Percentiles rank a stretch among this genome's conserved stretches.
Evolutionary conservation across 805 yeast species (phyloP).

Genomic region (Wickerhamomyces chaumierensis): DNA sequence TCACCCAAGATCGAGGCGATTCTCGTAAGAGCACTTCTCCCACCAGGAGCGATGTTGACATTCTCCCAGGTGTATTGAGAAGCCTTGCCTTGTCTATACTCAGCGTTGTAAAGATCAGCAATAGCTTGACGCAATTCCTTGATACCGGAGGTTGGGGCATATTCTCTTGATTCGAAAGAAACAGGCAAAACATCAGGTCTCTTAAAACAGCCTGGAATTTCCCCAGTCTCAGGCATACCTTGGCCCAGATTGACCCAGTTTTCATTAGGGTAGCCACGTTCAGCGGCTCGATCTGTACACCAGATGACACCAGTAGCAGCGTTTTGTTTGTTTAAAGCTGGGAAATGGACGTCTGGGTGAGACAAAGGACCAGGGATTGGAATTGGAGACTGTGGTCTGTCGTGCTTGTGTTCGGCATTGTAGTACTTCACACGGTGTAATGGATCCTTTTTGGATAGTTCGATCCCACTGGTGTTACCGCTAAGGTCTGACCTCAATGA

Average conservation of each 20-base stretch:
- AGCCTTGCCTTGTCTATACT: slow-evolving; percentile 34
- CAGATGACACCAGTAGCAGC: slow-evolving; percentile 54
- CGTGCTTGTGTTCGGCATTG: not conserved
- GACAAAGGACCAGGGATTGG: slow-evolving; percentile 38
- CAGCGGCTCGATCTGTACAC: slow-evolving; percentile 52
- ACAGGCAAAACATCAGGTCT: slow-evolving; percentile 38
- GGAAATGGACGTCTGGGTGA: slow-evolving; percentile 35
- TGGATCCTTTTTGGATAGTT: not conserved
- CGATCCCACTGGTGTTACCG: too few relatives aligned
- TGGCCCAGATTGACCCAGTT: slow-evolving; percentile 53
- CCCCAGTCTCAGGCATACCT: slow-evolving; percentile 58
- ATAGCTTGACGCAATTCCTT: slow-evolving; percentile 44
- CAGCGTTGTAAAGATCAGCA: slow-evolving; percentile 43
- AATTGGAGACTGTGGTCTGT: slow-evolving; percentile 28
- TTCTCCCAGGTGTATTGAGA: slow-evolving; percentile 50
- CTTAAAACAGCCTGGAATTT: slow-evolving; percentile 44
- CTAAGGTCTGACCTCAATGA: too few relatives aligned
- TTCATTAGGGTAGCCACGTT: slow-evolving; percentile 36
- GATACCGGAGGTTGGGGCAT: slow-evolving; percentile 51
- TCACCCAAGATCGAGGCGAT: slow-evolving; percentile 50
- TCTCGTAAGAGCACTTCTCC: slow-evolving; percentile 50
- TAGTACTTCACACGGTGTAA: not conserved
- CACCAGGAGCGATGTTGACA: slow-evolving; percentile 56
- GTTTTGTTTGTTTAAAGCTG: slow-evolving; percentile 47
- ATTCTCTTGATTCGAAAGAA: slow-evolving; percentile 38